phyloP scores from a whole-genome alignment of 2,329 filamentous ascomycete genomes.

The Geosmithia putterillii region DNA sequence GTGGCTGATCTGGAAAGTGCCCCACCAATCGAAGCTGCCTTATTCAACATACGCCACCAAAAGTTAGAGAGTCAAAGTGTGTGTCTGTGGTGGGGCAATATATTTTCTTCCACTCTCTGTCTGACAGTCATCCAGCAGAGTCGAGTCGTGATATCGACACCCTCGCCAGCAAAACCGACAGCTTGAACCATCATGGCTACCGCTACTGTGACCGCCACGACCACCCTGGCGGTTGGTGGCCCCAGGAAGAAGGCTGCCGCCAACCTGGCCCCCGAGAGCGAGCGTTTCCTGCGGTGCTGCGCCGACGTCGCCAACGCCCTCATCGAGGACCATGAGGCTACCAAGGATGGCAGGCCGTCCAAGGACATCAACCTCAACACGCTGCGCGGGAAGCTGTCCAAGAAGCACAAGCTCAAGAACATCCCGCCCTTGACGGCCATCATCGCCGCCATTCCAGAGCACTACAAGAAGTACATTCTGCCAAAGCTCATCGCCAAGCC shows the following conservation, averaged over 20 bases:
- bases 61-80: neutral
- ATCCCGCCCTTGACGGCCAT: conserved; percentile 92
- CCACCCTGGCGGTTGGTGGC: conserved; percentile 48
- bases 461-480: conserved; percentile 98
- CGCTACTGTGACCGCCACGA: conserved; percentile 54
- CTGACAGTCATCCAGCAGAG: too few relatives aligned
- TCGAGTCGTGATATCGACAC: neutral
- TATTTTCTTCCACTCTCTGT: neutral
- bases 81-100: neutral
- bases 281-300: conserved; percentile 86
- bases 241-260: conserved; percentile 53
- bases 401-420: conserved; percentile 80
- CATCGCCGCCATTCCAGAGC: conserved; percentile 95
- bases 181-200: conserved; percentile 20
- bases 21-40: conserved; percentile 1
- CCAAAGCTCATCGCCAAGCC: conserved; percentile 95
- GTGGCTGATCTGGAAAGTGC: too few relatives aligned
- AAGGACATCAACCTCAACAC: conserved; percentile 90
- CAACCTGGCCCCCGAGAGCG: conserved; percentile 81
- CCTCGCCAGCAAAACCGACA: neutral
- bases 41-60: neutral
- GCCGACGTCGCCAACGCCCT: conserved; percentile 89
- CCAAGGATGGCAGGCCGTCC: conserved; percentile 59
- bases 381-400: conserved; percentile 74
- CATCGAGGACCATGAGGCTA: conserved; percentile 85